Evolutionary conservation across 1,284 basidiomycete species (phyloP).

Genomic region (Naganishia sp.): DNA sequence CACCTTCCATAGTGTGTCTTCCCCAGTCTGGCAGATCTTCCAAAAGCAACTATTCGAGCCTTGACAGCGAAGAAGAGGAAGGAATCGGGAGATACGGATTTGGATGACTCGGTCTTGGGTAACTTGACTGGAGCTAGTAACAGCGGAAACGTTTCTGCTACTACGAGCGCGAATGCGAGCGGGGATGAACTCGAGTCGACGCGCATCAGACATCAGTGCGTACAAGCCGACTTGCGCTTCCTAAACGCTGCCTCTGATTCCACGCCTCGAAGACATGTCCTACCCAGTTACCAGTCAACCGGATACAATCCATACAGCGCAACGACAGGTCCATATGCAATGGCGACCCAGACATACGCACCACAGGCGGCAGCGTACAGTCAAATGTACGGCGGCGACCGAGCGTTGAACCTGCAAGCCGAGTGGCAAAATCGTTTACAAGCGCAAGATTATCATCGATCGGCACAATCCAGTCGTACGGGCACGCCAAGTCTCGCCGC

Average conservation of each 20-base stretch:
- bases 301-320: conserved; percentile 16
- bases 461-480: conserved; percentile 8
- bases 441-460: conserved; percentile 10
- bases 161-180: conserved; percentile 22
- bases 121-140: conserved; percentile 9
- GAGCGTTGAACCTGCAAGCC: conserved; percentile 8
- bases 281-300: neutral
- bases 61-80: conserved; percentile 31
- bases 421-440: conserved; percentile 25
- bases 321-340: conserved; percentile 4
- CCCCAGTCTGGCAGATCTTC: conserved; percentile 28
- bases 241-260: neutral
- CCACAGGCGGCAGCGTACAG: conserved; percentile 17
- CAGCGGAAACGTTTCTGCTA: conserved; percentile 13
- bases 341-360: conserved; percentile 11
- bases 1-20: conserved; percentile 24
- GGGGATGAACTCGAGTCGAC: conserved; percentile 12
- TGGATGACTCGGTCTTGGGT: conserved; percentile 8
- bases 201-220: conserved; percentile 14
- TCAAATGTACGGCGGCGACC: conserved; percentile 23
- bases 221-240: neutral
- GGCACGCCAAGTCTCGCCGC: conserved; percentile 16
- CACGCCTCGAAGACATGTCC: neutral
- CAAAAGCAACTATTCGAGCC: conserved; percentile 31
- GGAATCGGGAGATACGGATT: conserved; percentile 22